These are phyloP conservation scores for Glycine tomentella DNA, from an alignment of 306 rosid genomes.

Conservation along the genomic window DNA sequence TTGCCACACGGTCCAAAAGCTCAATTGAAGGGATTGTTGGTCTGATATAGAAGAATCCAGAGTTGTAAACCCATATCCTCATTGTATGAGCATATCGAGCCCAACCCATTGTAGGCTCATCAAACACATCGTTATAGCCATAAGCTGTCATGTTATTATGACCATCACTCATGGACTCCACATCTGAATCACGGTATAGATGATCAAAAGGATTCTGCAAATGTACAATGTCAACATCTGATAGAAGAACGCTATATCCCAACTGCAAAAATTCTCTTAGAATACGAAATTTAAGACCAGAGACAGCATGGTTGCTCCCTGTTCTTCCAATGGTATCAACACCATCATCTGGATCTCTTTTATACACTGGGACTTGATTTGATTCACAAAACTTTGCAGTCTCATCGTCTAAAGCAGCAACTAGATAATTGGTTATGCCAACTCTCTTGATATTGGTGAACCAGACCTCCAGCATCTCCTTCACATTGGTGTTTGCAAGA, in stretches of 20 bases:
- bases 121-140: slow-evolving; percentile 78
- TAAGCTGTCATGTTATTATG: slow-evolving; percentile 84
- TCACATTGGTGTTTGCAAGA: slow-evolving; percentile 87
- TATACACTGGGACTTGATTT: slow-evolving; percentile 79
- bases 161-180: slow-evolving; percentile 96
- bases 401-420: slow-evolving; percentile 80
- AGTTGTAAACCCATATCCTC: slow-evolving; percentile 96
- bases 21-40: slow-evolving; percentile 91
- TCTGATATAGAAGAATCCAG: slow-evolving; percentile 92
- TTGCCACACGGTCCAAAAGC: slow-evolving; percentile 88
- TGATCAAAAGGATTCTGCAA: slow-evolving; percentile 83
- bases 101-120: slow-evolving; percentile 93
- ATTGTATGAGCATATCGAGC: slow-evolving; percentile 88
- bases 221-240: slow-evolving; percentile 93
- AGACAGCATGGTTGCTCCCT: slow-evolving; percentile 88
- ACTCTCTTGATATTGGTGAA: slow-evolving; percentile 77
- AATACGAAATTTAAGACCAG: slow-evolving; percentile 78
- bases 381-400: slow-evolving; percentile 61
- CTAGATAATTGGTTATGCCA: slow-evolving; percentile 82
- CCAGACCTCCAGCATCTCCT: slow-evolving; percentile 87
- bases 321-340: slow-evolving; percentile 65
- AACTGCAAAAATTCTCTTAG: slow-evolving; percentile 92
- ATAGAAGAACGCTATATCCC: slow-evolving; percentile 88
- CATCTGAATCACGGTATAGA: slow-evolving; percentile 82
- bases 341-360: slow-evolving; percentile 72